These are phyloP conservation scores for Rhodosporidiobolus sp. DNA, from an alignment of 768 basidiomycete species.

Conservation along the genomic window DNA sequence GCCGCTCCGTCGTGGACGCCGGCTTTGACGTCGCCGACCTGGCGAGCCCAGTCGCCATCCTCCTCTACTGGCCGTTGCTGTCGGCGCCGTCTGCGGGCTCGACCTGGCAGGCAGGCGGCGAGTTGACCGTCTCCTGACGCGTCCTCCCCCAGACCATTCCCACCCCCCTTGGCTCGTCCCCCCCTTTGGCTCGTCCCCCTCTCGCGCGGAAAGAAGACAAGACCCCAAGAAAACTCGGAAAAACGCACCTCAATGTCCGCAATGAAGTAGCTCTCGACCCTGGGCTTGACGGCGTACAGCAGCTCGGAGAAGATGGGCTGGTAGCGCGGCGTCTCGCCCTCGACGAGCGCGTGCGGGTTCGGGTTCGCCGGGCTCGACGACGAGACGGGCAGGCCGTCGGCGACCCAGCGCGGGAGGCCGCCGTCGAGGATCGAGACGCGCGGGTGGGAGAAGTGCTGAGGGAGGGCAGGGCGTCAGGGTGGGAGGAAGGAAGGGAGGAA, in stretches of 20 bases:
- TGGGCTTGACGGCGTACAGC: conserved; percentile 23
- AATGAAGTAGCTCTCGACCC: conserved; percentile 36
- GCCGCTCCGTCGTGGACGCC: too few relatives aligned
- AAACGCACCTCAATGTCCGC: conserved; percentile 14
- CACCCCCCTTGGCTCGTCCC: too few relatives aligned
- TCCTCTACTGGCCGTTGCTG: too few relatives aligned
- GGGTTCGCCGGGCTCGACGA: background rate
- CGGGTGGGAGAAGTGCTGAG: conserved; percentile 71
- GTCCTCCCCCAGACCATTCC: too few relatives aligned
- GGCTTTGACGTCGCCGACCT: too few relatives aligned
- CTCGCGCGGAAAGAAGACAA: too few relatives aligned
- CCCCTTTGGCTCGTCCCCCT: too few relatives aligned
- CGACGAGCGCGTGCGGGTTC: conserved; percentile 22
- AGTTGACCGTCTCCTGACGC: too few relatives aligned
- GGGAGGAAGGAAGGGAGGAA: background rate
- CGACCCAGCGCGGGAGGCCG: conserved; percentile 61
- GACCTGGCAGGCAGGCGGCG: too few relatives aligned
- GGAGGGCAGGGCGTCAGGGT: background rate
- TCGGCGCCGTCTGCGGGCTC: too few relatives aligned
- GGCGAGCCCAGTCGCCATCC: too few relatives aligned
- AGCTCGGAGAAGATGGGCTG: conserved; percentile 24
- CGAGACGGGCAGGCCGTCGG: conserved; percentile 39
- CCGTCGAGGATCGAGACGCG: conserved; percentile 86
- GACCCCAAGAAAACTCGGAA: too few relatives aligned
- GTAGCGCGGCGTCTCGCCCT: background rate